These are phyloP conservation scores for Agrocybe praecox DNA, from an alignment of 768 basidiomycete genomes.

Conservation along the genomic window DNA sequence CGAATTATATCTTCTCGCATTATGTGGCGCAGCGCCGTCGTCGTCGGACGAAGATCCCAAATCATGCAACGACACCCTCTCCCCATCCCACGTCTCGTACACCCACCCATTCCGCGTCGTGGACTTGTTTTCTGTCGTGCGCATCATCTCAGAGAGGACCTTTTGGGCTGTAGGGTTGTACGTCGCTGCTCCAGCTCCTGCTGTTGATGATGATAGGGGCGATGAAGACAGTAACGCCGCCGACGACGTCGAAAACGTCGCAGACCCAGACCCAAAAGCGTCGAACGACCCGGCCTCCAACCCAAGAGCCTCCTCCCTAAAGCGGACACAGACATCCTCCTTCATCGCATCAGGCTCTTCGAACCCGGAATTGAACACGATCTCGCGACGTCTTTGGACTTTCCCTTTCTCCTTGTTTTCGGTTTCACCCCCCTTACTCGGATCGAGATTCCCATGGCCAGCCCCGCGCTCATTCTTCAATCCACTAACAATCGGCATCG, in stretches of 20 bases:
- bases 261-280: neutral
- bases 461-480: no score
- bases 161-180: neutral
- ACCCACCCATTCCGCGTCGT: slow-evolving; percentile 10
- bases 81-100: slow-evolving; percentile 46
- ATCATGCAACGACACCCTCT: slow-evolving; percentile 43
- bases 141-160: neutral
- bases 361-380: neutral
- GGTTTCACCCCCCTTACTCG: neutral
- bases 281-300: neutral
- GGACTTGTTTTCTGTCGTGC: neutral
- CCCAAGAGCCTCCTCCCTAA: neutral
- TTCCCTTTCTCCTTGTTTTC: slow-evolving; percentile 1
- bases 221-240: neutral
- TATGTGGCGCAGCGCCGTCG: no score
- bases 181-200: no score
- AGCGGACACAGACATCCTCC: neutral
- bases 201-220: neutral
- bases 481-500: neutral
- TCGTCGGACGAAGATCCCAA: neutral
- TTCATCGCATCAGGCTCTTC: neutral
- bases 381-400: neutral
- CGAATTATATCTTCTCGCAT: no score
- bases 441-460: no score
- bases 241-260: no score